Percentiles rank a stretch among this genome's conserved stretches.
These are phyloP conservation scores for Ogataea hybrid DNA, from an alignment of 1,139 yeast species.

Conservation along the genomic window DNA sequence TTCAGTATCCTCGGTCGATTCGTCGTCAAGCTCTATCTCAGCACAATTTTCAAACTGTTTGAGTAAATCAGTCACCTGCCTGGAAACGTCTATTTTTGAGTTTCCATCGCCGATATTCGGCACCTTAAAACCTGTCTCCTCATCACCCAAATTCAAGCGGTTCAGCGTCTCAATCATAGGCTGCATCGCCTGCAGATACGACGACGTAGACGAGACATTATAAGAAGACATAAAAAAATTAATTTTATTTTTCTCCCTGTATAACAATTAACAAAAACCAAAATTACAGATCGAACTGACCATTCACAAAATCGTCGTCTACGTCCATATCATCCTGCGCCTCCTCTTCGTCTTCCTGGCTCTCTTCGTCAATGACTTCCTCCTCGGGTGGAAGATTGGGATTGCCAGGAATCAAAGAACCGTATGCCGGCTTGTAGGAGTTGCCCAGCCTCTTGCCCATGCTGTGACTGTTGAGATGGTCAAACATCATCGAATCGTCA, in stretches of 20 bases:
- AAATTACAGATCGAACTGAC: constrained; percentile 72
- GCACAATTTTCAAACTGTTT: constrained; percentile 37
- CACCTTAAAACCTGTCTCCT: constrained; percentile 26
- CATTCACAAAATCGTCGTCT: constrained; percentile 84
- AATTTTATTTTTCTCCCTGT: constrained; percentile 1
- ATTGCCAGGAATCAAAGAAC: constrained; percentile 75
- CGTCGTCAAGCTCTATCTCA: constrained; percentile 27
- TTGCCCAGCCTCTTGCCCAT: constrained; percentile 39
- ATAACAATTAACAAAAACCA: background rate
- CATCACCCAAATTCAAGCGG: constrained; percentile 33
- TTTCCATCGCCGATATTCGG: constrained; percentile 30
- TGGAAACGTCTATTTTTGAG: constrained; percentile 30
- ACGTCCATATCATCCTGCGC: constrained; percentile 51
- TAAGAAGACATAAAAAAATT: constrained; percentile 35
- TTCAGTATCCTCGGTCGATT: constrained; percentile 1
- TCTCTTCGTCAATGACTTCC: constrained; percentile 76
- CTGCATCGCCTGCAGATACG: constrained; percentile 77
- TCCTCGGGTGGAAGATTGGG: constrained; percentile 80
- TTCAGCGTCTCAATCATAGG: constrained; percentile 52
- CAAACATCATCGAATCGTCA: constrained; percentile 91
- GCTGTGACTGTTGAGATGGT: constrained; percentile 50
- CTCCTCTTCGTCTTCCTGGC: constrained; percentile 55
- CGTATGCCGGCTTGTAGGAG: constrained; percentile 48
- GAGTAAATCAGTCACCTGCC: constrained; percentile 37
- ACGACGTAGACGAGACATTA: constrained; percentile 63